Base-by-base conservation (phyloP, 257 asterid genomes). In the Lithospermum erythrorhizon region DNA sequence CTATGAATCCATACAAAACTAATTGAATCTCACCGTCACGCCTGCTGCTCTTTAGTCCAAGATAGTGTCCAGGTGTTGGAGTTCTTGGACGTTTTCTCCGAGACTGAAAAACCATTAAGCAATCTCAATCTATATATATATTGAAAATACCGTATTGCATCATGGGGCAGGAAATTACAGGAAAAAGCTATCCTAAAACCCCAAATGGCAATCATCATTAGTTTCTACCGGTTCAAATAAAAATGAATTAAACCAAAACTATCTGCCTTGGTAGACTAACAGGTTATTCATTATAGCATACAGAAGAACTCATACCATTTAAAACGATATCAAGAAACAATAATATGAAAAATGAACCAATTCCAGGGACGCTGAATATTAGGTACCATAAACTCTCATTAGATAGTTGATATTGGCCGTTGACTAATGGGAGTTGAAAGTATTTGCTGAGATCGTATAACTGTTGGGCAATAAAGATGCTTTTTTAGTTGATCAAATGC, bases 41-140 rank as follows among this genome's bases (percentile, higher is more conserved):
- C 69, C 95, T 87, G 55, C 83, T 80, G 71, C 85, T 93, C 70
- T 89, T 93, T 55, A 93, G 91, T 61, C 97, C 98, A 52, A 89
- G 97, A 80, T 93, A 93, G 72, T 86, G 96, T 64, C 98, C 98
- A 66, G 97, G 98, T 58, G 97, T 89, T 3, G 97, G 98, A 66
- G 99, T 78, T 66, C 83, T 68, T 11, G 72, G 59, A 30, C 83
- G 72, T 65, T 74, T 74, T 67, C 80, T 69, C 53, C 80, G 65
- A 23, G 83, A 78, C 83, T 78, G 80, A 57, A 75, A 66, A 69
- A 64, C 6, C 68, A 68, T 55, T n/a, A 55, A 77, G 53, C 21
- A 49, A 11, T 23, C 68, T 72, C 72, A 65, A 53, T 25, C n/a
- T 56, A 45, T 41, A 1, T 41, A 1, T 41, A 41, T 41, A 13